Percentiles rank a stretch among this genome's conserved stretches.
Evolutionary conservation across 306 rosid genomes (phyloP).

Genomic region (Casuarina glauca): DNA sequence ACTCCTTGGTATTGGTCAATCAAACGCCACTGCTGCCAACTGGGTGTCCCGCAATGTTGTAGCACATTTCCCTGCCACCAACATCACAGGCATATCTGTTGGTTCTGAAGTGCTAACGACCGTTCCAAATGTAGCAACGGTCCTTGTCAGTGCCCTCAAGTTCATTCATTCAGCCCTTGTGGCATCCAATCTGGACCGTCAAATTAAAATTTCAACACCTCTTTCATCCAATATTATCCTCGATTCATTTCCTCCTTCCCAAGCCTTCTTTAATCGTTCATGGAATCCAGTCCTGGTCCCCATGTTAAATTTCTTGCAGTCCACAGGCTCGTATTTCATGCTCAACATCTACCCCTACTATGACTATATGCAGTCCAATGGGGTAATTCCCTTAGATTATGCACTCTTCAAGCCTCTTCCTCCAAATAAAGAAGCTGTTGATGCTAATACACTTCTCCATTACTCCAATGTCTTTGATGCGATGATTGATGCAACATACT

Average conservation of each 20-base stretch:
- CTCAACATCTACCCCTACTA: slow-evolving; percentile 82
- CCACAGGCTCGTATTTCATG: slow-evolving; percentile 67
- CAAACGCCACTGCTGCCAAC: slow-evolving; percentile 77
- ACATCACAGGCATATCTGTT: slow-evolving; percentile 74
- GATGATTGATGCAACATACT: slow-evolving; percentile 75
- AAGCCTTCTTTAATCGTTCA: slow-evolving; percentile 77
- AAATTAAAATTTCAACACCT: slow-evolving; percentile 75
- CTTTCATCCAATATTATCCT: slow-evolving; percentile 75
- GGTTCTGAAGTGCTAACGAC: slow-evolving; percentile 77
- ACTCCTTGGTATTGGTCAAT: slow-evolving; percentile 76
- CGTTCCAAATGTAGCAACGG: slow-evolving; percentile 70
- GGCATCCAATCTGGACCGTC: slow-evolving; percentile 75
- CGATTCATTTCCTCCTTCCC: slow-evolving; percentile 88
- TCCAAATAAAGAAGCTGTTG: slow-evolving; percentile 80
- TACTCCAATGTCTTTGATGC: slow-evolving; percentile 88
- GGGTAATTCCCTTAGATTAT: slow-evolving; percentile 76
- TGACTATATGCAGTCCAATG: slow-evolving; percentile 79
- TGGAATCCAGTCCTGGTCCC: slow-evolving; percentile 68
- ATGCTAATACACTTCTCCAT: slow-evolving; percentile 76
- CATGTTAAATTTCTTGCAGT: slow-evolving; percentile 72
- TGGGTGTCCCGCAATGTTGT: slow-evolving; percentile 81
- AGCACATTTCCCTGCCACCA: slow-evolving; percentile 85
- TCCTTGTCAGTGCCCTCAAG: slow-evolving; percentile 70
- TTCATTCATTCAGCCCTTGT: slow-evolving; percentile 72
- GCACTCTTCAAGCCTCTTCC: slow-evolving; percentile 74